phyloP scores from a whole-genome alignment of 139 green algal genomes.

The Chlamydomonas asymmetrica region DNA sequence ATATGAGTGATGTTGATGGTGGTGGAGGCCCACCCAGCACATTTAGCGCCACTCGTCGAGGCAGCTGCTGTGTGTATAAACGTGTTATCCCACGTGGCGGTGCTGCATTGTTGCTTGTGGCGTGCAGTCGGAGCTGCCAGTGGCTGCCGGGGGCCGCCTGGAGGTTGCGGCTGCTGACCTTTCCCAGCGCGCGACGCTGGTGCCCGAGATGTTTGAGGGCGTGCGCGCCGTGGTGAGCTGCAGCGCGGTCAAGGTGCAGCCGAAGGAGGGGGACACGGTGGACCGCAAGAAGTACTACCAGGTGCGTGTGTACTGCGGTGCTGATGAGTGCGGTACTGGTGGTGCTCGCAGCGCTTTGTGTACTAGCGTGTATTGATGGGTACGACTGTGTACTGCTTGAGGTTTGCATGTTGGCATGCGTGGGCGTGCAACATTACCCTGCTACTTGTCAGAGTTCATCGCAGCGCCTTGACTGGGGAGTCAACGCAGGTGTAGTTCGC shows the following conservation, averaged over 20 bases:
- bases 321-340: too few species aligned
- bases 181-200: constrained; percentile 69
- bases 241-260: constrained; percentile 71
- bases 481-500: too few species aligned
- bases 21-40: not conserved
- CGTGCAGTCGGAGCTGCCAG: constrained; percentile 18
- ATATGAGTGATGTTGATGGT: too few species aligned
- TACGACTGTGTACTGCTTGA: too few species aligned
- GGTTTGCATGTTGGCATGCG: too few species aligned
- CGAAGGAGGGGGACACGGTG: constrained; percentile 86
- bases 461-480: too few species aligned
- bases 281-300: constrained; percentile 88
- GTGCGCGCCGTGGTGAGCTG: constrained; percentile 74
- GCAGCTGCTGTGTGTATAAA: not conserved
- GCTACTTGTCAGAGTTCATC: too few species aligned
- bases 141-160: constrained; percentile 55
- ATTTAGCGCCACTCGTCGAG: not conserved
- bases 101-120: too few species aligned
- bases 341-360: too few species aligned
- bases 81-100: too few species aligned
- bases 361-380: too few species aligned
- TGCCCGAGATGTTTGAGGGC: constrained; percentile 69
- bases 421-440: too few species aligned
- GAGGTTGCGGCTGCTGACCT: constrained; percentile 83
- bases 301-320: constrained; percentile 26